Evolutionary conservation across 129 eudicot genomes (phyloP).

Genomic region (Chrysanthemum seticuspe): DNA sequence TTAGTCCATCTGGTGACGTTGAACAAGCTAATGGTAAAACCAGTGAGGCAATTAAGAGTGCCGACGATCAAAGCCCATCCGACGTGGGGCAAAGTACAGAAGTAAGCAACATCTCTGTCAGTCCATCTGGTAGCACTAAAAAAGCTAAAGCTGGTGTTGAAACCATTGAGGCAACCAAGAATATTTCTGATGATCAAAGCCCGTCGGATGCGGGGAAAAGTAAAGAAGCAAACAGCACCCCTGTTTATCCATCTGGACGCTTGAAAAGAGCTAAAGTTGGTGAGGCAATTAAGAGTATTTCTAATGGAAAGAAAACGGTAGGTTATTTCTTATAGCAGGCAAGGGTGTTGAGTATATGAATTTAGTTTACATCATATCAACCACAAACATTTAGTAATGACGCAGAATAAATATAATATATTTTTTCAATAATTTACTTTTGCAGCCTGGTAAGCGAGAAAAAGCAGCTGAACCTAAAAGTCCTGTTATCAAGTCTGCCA

Average conservation of each 20-base stretch:
- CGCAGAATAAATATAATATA: neutral
- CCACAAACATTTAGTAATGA: too few species aligned
- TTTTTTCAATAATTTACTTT: conserved; percentile 19
- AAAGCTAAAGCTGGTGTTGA: conserved; percentile 23
- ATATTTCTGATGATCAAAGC: conserved; percentile 5
- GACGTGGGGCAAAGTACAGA: conserved; percentile 26
- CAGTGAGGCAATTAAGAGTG: neutral
- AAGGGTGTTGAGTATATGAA: neutral
- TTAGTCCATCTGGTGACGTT: neutral
- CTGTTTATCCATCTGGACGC: conserved; percentile 4
- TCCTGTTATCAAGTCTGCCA: neutral
- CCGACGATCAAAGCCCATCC: conserved; percentile 15
- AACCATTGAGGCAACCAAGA: conserved; percentile 8
- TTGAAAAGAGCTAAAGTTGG: conserved; percentile 19
- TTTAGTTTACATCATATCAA: too few species aligned
- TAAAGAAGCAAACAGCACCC: conserved; percentile 28
- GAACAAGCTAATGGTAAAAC: conserved; percentile 31
- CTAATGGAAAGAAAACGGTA: conserved; percentile 49
- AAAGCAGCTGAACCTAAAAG: conserved; percentile 16
- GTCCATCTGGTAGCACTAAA: neutral
- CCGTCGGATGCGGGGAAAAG: conserved; percentile 12
- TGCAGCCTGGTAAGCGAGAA: conserved; percentile 40
- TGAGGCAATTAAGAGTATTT: conserved; percentile 13
- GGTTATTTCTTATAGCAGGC: conserved; percentile 28
- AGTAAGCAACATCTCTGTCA: conserved; percentile 21